Evolutionary conservation across 2,329 filamentous ascomycete species (phyloP).

Genomic region (Metarhizium brunneum): DNA sequence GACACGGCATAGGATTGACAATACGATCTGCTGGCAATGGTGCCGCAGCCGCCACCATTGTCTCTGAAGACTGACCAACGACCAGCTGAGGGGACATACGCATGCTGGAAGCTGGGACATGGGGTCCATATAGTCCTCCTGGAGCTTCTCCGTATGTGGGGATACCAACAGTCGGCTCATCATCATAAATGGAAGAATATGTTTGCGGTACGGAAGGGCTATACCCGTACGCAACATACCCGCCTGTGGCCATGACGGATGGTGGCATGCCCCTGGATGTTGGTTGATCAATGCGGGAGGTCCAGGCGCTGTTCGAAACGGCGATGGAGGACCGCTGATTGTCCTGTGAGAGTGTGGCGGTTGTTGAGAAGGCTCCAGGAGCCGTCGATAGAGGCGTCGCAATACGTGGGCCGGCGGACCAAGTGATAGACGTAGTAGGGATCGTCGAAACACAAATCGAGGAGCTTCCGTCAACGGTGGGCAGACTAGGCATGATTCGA

Average conservation of each 20-base stretch:
- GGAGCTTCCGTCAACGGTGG: slow-evolving; percentile 9
- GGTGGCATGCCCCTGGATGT: slow-evolving; percentile 10
- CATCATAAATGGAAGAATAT: slow-evolving; percentile 25
- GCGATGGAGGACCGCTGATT: slow-evolving; percentile 24
- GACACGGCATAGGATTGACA: slow-evolving; percentile 25
- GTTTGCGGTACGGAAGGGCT: slow-evolving; percentile 18
- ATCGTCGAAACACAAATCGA: slow-evolving; percentile 14
- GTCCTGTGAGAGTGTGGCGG: slow-evolving; percentile 10
- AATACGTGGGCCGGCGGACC: slow-evolving; percentile 31
- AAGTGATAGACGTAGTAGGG: slow-evolving; percentile 12
- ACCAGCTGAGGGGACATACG: slow-evolving; percentile 39
- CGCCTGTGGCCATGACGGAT: slow-evolving; percentile 12
- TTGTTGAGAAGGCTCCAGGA: slow-evolving; percentile 38
- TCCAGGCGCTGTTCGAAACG: slow-evolving; percentile 20
- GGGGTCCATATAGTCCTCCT: slow-evolving; percentile 21
- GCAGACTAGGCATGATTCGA: slow-evolving; percentile 13
- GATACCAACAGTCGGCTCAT: slow-evolving; percentile 19
- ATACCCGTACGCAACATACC: slow-evolving; percentile 21
- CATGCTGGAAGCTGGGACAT: slow-evolving; percentile 32
- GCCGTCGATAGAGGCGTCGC: slow-evolving; percentile 30
- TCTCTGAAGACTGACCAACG: slow-evolving; percentile 37
- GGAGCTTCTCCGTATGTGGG: slow-evolving; percentile 23
- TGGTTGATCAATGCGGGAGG: slow-evolving; percentile 18
- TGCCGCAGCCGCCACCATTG: slow-evolving; percentile 36
- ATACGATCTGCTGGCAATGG: slow-evolving; percentile 25